Evolutionary conservation across 495 filamentous ascomycete genomes (phyloP).

Genomic region (Talaromyces nanjingensis): DNA sequence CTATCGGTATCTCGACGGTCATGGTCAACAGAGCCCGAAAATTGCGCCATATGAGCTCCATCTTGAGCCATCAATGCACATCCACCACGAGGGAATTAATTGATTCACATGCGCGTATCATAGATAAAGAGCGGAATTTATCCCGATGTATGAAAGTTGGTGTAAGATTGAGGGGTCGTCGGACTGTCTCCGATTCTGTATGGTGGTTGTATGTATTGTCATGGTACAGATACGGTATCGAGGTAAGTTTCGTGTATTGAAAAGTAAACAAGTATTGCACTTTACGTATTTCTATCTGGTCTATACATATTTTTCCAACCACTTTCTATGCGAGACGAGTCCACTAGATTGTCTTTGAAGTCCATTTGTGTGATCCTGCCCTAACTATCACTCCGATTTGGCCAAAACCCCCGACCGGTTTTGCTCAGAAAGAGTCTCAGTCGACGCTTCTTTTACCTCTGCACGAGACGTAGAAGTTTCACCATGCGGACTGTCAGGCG

Average conservation of each 20-base stretch:
- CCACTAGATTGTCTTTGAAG: neutral
- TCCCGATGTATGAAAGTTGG: neutral
- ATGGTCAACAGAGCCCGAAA: neutral
- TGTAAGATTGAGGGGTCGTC: neutral
- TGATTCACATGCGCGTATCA: neutral
- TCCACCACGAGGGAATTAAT: neutral
- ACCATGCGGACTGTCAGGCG: too few relatives aligned
- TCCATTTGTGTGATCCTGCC: neutral
- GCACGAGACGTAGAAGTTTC: neutral
- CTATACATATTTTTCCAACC: neutral
- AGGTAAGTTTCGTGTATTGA: neutral
- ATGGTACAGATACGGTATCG: neutral
- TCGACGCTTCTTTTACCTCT: neutral
- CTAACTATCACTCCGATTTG: neutral
- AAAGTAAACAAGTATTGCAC: neutral
- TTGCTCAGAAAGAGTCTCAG: neutral
- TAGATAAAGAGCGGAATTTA: neutral
- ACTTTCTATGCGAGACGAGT: neutral
- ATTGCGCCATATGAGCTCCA: slow-evolving; percentile 6
- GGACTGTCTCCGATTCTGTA: neutral
- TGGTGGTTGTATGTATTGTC: neutral
- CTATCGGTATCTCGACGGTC: neutral
- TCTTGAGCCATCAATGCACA: neutral
- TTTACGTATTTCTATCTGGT: neutral
- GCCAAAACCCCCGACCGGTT: neutral